phyloP scores from a whole-genome alignment of 306 rosid genomes.

The Neltuma alba region DNA sequence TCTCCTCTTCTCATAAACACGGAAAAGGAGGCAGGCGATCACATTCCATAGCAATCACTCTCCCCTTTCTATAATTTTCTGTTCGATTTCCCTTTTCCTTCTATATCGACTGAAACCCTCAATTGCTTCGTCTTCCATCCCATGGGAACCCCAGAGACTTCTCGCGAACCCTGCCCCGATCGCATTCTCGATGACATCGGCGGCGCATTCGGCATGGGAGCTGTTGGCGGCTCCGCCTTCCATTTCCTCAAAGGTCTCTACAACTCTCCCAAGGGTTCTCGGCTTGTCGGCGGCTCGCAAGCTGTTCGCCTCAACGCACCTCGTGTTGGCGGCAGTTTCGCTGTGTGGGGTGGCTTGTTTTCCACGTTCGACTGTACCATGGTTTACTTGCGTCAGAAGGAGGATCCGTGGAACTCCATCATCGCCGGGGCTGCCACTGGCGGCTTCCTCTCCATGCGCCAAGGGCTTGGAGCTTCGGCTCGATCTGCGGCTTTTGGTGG shows the following conservation, averaged over 20 bases:
- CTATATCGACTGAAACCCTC: neutral
- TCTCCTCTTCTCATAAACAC: neutral
- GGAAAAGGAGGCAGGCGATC: neutral
- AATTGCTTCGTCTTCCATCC: neutral
- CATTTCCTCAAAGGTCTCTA: slow-evolving; percentile 61
- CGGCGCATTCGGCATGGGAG: slow-evolving; percentile 77
- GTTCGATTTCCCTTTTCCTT: neutral
- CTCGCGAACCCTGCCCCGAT: slow-evolving; percentile 69
- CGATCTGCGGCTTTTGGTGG: slow-evolving; percentile 59
- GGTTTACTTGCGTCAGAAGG: slow-evolving; percentile 63
- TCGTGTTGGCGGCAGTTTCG: slow-evolving; percentile 61
- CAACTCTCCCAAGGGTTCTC: slow-evolving; percentile 59
- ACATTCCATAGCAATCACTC: neutral
- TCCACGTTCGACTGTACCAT: slow-evolving; percentile 57
- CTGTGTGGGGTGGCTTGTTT: slow-evolving; percentile 70
- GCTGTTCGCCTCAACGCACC: slow-evolving; percentile 69
- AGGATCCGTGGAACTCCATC: slow-evolving; percentile 57
- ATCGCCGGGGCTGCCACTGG: slow-evolving; percentile 73
- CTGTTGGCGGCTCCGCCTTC: slow-evolving; percentile 60
- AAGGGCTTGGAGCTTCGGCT: slow-evolving; percentile 53
- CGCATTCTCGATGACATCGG: slow-evolving; percentile 62
- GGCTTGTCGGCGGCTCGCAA: slow-evolving; percentile 58
- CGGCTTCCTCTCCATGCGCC: slow-evolving; percentile 67
- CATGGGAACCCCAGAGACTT: slow-evolving; percentile 71
- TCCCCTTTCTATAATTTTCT: neutral